phyloP scores from a whole-genome alignment of 1,139 yeast species.

The Hemisphaericaspora subhashii region DNA sequence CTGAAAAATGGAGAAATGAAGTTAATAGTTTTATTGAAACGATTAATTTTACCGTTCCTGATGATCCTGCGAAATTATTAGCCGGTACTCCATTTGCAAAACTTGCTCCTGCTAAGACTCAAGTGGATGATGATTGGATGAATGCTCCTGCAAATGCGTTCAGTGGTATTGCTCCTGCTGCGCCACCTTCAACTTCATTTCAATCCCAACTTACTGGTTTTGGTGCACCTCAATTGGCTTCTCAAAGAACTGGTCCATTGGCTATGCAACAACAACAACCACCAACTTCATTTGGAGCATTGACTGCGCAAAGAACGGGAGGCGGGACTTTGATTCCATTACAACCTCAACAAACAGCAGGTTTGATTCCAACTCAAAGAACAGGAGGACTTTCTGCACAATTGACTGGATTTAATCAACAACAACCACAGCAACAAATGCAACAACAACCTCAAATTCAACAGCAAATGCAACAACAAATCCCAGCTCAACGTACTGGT shows the following conservation, averaged over 20 bases:
- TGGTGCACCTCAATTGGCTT: conserved; percentile 15
- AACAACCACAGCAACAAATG: conserved; percentile 29
- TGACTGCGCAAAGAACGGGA: conserved; percentile 43
- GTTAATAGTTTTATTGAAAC: conserved; percentile 87
- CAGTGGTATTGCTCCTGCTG: conserved; percentile 6
- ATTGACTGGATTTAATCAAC: conserved; percentile 31
- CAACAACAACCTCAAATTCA: conserved; percentile 23
- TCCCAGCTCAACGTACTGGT: conserved; percentile 40
- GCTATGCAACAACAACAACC: conserved; percentile 22
- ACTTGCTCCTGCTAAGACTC: conserved; percentile 21
- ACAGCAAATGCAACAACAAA: conserved; percentile 29
- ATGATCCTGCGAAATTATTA: conserved; percentile 44
- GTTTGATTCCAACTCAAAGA: conserved; percentile 45
- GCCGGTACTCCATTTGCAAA: conserved; percentile 50
- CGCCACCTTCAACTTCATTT: conserved; percentile 29
- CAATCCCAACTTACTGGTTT: conserved; percentile 41
- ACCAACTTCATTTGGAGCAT: conserved; percentile 18
- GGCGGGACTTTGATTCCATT: conserved; percentile 46
- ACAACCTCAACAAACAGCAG: conserved; percentile 51
- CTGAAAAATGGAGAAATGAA: conserved; percentile 74
- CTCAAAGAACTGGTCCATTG: conserved; percentile 21
- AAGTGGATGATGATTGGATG: conserved; percentile 28
- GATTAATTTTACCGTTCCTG: conserved; percentile 78
- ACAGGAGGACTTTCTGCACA: conserved; percentile 37
- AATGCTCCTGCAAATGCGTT: conserved; percentile 18